phyloP scores from a whole-genome alignment of 306 rosid species.

The Alnus rubra region DNA sequence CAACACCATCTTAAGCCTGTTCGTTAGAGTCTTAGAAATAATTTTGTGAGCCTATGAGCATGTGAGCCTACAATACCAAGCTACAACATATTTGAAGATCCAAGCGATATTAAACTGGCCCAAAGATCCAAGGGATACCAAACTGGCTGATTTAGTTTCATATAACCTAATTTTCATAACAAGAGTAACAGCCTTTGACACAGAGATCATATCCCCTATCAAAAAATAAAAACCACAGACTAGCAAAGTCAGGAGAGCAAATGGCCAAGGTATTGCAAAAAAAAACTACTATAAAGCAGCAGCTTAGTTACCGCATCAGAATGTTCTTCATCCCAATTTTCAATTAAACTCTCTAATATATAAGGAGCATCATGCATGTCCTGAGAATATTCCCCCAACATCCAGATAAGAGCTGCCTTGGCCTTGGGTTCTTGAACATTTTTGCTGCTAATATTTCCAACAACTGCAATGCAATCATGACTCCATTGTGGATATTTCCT shows the following conservation, averaged over 20 bases:
- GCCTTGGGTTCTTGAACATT: constrained; percentile 98
- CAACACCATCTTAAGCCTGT: no score
- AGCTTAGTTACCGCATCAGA: constrained; percentile 72
- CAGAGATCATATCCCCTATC: neutral
- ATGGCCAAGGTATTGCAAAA: neutral
- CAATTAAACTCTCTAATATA: constrained; percentile 78
- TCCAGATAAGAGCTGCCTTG: constrained; percentile 99
- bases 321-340: constrained; percentile 97
- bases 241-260: neutral
- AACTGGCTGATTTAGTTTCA: constrained; percentile 4
- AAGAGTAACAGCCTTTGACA: neutral
- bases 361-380: constrained; percentile 98
- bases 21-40: no score
- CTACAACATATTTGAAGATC: constrained; percentile 3
- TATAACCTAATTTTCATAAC: neutral
- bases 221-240: neutral
- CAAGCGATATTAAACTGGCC: neutral
- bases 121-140: constrained; percentile 3
- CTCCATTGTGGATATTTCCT: constrained; percentile 99
- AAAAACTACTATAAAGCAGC: neutral
- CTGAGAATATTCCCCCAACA: constrained; percentile 97
- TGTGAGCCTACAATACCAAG: neutral
- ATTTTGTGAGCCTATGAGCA: neutral
- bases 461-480: constrained; percentile 99
- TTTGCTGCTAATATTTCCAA: constrained; percentile 97